These are phyloP conservation scores for Fusarium pseudoanthophilum DNA, from an alignment of 2,329 filamentous ascomycete species.

Conservation along the genomic window DNA sequence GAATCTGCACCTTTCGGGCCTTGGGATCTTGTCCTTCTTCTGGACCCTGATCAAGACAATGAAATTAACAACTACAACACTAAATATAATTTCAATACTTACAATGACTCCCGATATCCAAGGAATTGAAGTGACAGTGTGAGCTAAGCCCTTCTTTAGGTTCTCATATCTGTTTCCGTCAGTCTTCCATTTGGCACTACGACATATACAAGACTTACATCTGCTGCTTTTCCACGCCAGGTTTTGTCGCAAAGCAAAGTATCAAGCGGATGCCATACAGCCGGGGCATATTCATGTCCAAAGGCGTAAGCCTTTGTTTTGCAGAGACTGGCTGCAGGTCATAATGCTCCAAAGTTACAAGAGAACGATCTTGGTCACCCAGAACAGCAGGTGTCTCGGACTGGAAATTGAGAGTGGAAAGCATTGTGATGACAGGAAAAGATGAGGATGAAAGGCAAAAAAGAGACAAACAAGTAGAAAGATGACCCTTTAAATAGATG, in stretches of 20 bases:
- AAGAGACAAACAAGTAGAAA: background rate
- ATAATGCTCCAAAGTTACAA: background rate
- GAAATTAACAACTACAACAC: accelerated
- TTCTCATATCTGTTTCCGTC: background rate
- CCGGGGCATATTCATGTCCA: background rate
- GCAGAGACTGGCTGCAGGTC: background rate
- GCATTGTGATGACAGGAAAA: background rate
- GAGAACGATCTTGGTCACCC: background rate
- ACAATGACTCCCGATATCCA: background rate
- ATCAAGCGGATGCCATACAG: background rate
- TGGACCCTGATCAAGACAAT: background rate
- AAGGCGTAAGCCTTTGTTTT: background rate
- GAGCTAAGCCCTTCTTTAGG: background rate
- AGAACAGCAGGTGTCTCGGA: too few species aligned
- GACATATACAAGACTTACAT: background rate
- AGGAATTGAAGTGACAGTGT: background rate
- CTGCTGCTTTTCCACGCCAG: background rate
- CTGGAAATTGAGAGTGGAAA: background rate
- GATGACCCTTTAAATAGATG: background rate
- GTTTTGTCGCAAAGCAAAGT: background rate
- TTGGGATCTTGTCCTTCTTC: background rate
- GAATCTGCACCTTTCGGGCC: background rate
- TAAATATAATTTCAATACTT: background rate
- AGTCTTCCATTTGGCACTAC: background rate
- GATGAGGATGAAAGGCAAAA: background rate